Conservation (phyloP, 208 protist genomes). For the Leishmania amazonensis region DNA sequence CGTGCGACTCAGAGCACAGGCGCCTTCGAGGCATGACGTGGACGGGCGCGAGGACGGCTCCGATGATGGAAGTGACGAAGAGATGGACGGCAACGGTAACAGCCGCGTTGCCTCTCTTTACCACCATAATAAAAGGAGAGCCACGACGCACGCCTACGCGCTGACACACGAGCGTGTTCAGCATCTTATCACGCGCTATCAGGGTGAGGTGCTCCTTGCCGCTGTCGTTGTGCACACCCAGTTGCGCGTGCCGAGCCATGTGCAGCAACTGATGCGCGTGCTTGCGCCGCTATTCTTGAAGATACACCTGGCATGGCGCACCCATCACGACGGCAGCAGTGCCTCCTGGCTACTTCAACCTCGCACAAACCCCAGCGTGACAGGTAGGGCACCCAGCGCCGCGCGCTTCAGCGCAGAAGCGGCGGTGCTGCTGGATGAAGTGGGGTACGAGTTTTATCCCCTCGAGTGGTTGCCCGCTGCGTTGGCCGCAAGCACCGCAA, state of each 20-base stretch:
- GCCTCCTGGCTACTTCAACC: constrained; percentile 25
- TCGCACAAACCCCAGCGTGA: constrained; percentile 3
- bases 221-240: constrained; percentile 78
- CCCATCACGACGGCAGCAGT: constrained; percentile 23
- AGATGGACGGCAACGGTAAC: constrained; percentile 3
- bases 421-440: constrained; percentile 54
- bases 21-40: constrained; percentile 2
- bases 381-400: neutral
- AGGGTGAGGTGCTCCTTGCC: constrained; percentile 72
- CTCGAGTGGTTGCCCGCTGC: constrained; percentile 77
- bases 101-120: neutral
- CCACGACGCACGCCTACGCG: constrained; percentile 7
- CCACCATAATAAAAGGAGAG: neutral
- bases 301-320: constrained; percentile 20
- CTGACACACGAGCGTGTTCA: constrained; percentile 45
- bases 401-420: constrained; percentile 61
- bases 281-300: constrained; percentile 60
- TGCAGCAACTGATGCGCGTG: constrained; percentile 70
- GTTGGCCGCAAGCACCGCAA: neutral
- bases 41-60: constrained; percentile 1
- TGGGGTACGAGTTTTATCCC: constrained; percentile 84
- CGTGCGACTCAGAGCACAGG: constrained; percentile 70
- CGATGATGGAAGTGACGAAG: neutral
- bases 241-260: constrained; percentile 61
- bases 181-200: constrained; percentile 56